These are phyloP conservation scores for Vaccinium vitisidaea DNA, from an alignment of 148 eudicot species.

Conservation along the genomic window DNA sequence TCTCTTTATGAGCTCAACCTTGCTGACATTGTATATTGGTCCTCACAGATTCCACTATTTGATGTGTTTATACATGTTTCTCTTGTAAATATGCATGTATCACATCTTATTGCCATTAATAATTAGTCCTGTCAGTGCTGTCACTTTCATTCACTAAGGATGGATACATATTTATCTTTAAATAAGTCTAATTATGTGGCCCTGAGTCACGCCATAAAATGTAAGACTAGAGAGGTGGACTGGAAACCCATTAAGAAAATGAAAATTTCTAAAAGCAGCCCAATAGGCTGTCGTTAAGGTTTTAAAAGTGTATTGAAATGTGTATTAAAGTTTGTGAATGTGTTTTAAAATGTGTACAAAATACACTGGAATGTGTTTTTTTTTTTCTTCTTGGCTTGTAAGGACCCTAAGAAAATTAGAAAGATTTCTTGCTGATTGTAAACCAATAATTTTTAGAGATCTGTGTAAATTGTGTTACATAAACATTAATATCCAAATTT, in stretches of 20 bases:
- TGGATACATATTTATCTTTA: not conserved
- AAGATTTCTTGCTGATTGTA: not conserved
- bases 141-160: not conserved
- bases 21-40: conserved; percentile 34
- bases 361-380: too few species aligned
- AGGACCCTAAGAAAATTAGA: not conserved
- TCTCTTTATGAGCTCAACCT: conserved; percentile 37
- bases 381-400: too few species aligned
- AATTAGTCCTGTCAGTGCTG: not conserved
- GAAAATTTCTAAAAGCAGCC: too few species aligned
- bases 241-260: not conserved
- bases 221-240: not conserved
- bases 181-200: not conserved
- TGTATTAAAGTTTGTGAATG: too few species aligned
- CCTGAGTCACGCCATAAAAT: not conserved
- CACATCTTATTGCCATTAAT: conserved; percentile 2
- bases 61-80: conserved; percentile 16
- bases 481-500: not conserved
- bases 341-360: too few species aligned
- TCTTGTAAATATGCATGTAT: conserved; percentile 83
- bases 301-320: too few species aligned
- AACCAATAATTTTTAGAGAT: not conserved
- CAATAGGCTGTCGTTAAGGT: too few species aligned
- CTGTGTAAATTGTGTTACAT: not conserved
- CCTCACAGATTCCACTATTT: not conserved